These are phyloP conservation scores for Lasiodiplodia hormozganensis DNA, from an alignment of 2,329 filamentous ascomycete genomes.

Conservation along the genomic window DNA sequence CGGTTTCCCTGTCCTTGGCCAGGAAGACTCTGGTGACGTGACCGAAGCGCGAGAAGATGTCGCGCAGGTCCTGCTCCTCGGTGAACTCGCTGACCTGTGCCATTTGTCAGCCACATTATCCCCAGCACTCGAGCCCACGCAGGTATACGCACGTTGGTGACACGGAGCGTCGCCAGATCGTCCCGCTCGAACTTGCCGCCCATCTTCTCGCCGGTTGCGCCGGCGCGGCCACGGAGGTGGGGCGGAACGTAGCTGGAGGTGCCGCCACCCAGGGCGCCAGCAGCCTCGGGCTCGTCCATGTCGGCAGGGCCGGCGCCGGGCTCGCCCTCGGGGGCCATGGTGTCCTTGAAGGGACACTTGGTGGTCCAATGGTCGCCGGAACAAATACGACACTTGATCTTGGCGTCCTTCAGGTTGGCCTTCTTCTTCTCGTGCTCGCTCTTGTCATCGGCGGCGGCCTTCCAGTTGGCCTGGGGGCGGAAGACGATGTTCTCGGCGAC, in stretches of 20 bases:
- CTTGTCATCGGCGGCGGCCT: slow-evolving; percentile 80
- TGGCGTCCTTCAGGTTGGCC: slow-evolving; percentile 89
- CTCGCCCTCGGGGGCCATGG: slow-evolving; percentile 82
- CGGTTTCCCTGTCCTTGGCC: slow-evolving; percentile 96
- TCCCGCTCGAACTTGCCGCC: slow-evolving; percentile 94
- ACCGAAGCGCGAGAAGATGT: slow-evolving; percentile 98
- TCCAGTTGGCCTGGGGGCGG: slow-evolving; percentile 92
- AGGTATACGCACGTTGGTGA: slow-evolving; percentile 75
- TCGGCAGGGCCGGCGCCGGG: slow-evolving; percentile 54
- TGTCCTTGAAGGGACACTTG: slow-evolving; percentile 99
- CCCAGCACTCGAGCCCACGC: slow-evolving; percentile 7
- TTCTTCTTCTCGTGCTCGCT: slow-evolving; percentile 75
- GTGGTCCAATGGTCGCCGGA: slow-evolving; percentile 99
- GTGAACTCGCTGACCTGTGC: slow-evolving; percentile 91
- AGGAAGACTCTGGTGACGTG: slow-evolving; percentile 97
- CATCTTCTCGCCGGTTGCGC: slow-evolving; percentile 80
- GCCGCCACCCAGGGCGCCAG: slow-evolving; percentile 66
- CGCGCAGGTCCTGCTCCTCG: slow-evolving; percentile 91
- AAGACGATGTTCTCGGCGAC: slow-evolving; percentile 99
- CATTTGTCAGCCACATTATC: slow-evolving; percentile 27
- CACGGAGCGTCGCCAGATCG: slow-evolving; percentile 92
- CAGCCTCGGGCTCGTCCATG: slow-evolving; percentile 54
- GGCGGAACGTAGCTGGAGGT: slow-evolving; percentile 94
- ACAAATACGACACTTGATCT: slow-evolving; percentile 99
- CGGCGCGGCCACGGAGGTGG: slow-evolving; percentile 84